Conservation (phyloP, 2,329 filamentous ascomycete genomes). For the Plenodomus lindquistii region DNA sequence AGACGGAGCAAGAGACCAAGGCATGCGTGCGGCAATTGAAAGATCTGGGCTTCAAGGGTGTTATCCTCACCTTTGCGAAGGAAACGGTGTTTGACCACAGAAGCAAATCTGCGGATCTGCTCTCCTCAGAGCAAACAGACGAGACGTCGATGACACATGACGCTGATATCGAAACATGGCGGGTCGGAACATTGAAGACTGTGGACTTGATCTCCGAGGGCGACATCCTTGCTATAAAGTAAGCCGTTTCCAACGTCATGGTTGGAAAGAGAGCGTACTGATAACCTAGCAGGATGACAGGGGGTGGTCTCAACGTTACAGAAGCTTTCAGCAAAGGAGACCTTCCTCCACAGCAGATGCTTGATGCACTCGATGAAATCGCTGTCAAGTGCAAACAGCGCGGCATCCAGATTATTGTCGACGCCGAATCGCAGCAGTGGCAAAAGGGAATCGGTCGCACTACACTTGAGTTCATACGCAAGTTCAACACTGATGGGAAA, state of each 20-base stretch:
- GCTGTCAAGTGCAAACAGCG: constrained; percentile 45
- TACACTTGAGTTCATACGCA: constrained; percentile 59
- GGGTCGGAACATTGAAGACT: constrained; percentile 31
- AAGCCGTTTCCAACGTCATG: no score
- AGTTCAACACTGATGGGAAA: constrained; percentile 52
- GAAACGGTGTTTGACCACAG: constrained; percentile 59
- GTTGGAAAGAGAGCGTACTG: neutral
- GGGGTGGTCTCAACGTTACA: constrained; percentile 48
- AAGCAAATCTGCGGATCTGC: constrained; percentile 21
- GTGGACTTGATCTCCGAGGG: constrained; percentile 34
- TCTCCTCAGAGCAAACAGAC: constrained; percentile 16
- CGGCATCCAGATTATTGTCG: constrained; percentile 50
- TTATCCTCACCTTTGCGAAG: constrained; percentile 81
- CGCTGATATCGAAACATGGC: constrained; percentile 44
- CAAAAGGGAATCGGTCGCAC: constrained; percentile 54
- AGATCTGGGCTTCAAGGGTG: constrained; percentile 76
- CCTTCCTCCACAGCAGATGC: constrained; percentile 48
- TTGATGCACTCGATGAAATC: constrained; percentile 49
- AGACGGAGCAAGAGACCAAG: constrained; percentile 69
- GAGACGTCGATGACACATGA: constrained; percentile 12
- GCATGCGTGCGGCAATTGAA: constrained; percentile 64
- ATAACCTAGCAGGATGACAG: constrained; percentile 45
- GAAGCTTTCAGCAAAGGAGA: constrained; percentile 43
- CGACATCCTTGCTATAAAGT: constrained; percentile 41
- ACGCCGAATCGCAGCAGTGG: constrained; percentile 53